Evolutionary conservation across 1,284 basidiomycete species (phyloP).

Genomic region (Rhodotorula sp.): DNA sequence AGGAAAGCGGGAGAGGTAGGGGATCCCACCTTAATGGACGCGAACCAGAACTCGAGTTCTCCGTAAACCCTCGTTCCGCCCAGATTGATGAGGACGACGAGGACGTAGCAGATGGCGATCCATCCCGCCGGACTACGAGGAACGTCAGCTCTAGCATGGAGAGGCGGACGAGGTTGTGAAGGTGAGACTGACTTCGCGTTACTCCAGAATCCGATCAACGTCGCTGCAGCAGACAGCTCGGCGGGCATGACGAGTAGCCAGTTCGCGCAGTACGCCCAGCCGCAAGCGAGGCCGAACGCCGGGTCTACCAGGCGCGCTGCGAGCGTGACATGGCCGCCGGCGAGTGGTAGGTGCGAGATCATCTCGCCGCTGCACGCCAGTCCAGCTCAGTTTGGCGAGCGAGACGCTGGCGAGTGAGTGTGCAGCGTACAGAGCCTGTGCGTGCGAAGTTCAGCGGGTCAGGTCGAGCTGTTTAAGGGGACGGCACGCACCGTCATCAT

Average conservation of each 20-base stretch:
- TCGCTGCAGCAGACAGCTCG: slow-evolving; percentile 50
- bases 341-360: too few species aligned
- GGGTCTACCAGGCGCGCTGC: too few species aligned
- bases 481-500: too few species aligned
- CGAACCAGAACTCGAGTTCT: slow-evolving; percentile 60
- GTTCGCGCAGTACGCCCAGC: slow-evolving; percentile 62
- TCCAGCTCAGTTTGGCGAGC: too few species aligned
- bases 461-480: too few species aligned
- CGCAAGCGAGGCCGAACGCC: slow-evolving; percentile 66
- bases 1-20: background rate
- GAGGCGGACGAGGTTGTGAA: background rate
- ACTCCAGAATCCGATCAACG: slow-evolving; percentile 47
- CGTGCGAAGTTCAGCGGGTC: too few species aligned
- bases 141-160: too few species aligned
- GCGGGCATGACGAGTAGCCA: slow-evolving; percentile 47
- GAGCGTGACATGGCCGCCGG: too few species aligned
- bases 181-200: slow-evolving; percentile 1
- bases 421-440: too few species aligned
- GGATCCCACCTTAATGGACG: slow-evolving; percentile 55
- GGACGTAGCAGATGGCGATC: slow-evolving; percentile 69
- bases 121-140: slow-evolving; percentile 63
- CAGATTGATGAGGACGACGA: slow-evolving; percentile 71
- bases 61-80: slow-evolving; percentile 61
- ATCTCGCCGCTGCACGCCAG: too few species aligned
- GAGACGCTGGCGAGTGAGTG: too few species aligned